phyloP scores from a whole-genome alignment of 192 early-diverging fungal genomes.

The Diversispora epigaea region DNA sequence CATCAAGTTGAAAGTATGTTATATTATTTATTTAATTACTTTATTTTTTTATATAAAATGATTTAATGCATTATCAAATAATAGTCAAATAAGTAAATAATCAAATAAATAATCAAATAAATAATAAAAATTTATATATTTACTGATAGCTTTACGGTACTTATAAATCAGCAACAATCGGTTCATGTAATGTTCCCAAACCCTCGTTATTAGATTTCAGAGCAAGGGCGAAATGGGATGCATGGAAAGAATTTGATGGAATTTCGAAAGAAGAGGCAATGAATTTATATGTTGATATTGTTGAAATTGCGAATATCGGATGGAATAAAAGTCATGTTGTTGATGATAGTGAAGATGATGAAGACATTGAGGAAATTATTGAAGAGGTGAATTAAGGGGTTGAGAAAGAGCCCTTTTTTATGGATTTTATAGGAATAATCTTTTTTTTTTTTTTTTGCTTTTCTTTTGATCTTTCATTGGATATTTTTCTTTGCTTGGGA shows the following conservation, averaged over 20 bases:
- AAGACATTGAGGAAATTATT: constrained; percentile 2
- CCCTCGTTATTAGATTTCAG: constrained; percentile 46
- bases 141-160: constrained; percentile 40
- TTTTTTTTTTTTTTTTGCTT: background rate
- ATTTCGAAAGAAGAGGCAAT: constrained; percentile 27
- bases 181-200: constrained; percentile 36
- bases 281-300: constrained; percentile 12
- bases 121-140: background rate
- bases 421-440: too few species aligned
- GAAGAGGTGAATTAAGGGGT: background rate
- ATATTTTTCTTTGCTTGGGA: background rate
- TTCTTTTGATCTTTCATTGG: background rate
- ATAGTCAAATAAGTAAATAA: background rate
- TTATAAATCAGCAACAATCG: constrained; percentile 44
- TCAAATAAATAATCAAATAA: background rate
- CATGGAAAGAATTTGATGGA: constrained; percentile 43
- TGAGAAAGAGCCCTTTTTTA: too few species aligned
- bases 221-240: constrained; percentile 46
- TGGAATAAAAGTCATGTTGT: constrained; percentile 28
- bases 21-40: background rate
- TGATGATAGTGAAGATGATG: constrained; percentile 33
- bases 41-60: background rate
- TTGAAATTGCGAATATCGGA: constrained; percentile 17
- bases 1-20: constrained; percentile 5
- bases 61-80: background rate